Base-by-base conservation (phyloP, 2,329 filamentous ascomycete species). In the Xenoacremonium recifei region DNA sequence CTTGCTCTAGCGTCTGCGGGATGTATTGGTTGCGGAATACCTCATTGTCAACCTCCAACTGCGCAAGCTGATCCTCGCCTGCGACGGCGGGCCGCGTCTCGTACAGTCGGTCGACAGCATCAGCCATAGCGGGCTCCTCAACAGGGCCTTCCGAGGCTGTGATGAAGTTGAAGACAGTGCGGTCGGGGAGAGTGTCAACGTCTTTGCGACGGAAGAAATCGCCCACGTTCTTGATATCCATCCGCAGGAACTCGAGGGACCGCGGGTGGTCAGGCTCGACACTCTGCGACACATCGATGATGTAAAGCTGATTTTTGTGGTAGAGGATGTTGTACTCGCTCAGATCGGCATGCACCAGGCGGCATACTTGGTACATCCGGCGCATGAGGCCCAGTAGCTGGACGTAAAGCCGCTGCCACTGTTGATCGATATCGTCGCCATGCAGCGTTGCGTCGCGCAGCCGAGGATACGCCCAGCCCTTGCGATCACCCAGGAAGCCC, bases 291-390 rank as follows among this genome's bases (percentile, higher is more conserved):
- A 99, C 93, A 67, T 99, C 93, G 64, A 99, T 99, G 59, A 99
- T 86, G 73, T 89, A 96, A 1, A 96, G 80, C 56, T 80, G 82
- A 44, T 80, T 75, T 42, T 89, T 77, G 71, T 96, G 79, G 71
- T 95, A 99, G 16, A 99, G 77, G 39, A 97, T 81, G 61, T 99
- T 99, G 79, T 99, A 99, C 76, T 99, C 93, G 73, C 89, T 95
- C 63, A 99, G 65, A 79, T 99, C 93, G 37, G 91, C 93, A 63
- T 99, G 93, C 1, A 99, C 92, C 6, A 99, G 82, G 40, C 79
- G 82, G 68, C 93, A 99, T 30, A 85, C 82, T 62, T 96, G 91
- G 69, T 96, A 97, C 76, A 99, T 85, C 44, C 84, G 83, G 39
- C 91, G 84, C 89, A 99, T 96, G 59, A 95, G 84, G 16, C 85